phyloP scores from a whole-genome alignment of 108 stramenopile genomes.

The Mayamaea pseudoterrestris region DNA sequence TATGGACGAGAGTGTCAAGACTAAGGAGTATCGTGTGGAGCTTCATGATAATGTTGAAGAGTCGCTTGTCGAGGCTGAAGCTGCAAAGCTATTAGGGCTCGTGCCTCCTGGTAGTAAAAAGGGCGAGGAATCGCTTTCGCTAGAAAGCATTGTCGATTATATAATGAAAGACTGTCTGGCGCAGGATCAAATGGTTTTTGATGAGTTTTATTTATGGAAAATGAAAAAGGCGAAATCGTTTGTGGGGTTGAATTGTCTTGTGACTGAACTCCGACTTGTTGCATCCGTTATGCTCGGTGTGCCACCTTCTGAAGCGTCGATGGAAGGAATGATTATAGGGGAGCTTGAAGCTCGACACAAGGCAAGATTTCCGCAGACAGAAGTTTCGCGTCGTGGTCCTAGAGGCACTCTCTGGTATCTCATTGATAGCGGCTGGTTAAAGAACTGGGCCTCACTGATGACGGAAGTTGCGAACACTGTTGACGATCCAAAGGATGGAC shows the following conservation, averaged over 20 bases:
- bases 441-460: conserved; percentile 35
- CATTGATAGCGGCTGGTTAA: conserved; percentile 59
- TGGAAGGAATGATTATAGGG: conserved; percentile 45
- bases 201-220: conserved; percentile 55
- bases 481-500: conserved; percentile 33
- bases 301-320: conserved; percentile 45
- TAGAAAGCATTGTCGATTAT: conserved; percentile 25
- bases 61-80: conserved; percentile 20
- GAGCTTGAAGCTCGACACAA: conserved; percentile 67
- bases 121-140: conserved; percentile 4
- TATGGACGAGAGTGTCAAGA: conserved; percentile 7
- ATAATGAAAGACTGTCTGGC: conserved; percentile 3
- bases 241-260: conserved; percentile 45
- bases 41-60: conserved; percentile 10
- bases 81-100: conserved; percentile 38
- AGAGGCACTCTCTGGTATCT: conserved; percentile 76
- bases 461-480: conserved; percentile 20
- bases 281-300: conserved; percentile 71
- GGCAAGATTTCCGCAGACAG: conserved; percentile 50
- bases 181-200: conserved; percentile 17
- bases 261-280: conserved; percentile 62
- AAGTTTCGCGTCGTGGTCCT: conserved; percentile 60
- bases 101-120: conserved; percentile 13
- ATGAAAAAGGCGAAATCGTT: conserved; percentile 19
- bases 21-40: too few relatives aligned